These are phyloP conservation scores for Backusella macrospora DNA, from an alignment of 192 early-diverging fungal genomes.

Conservation along the genomic window DNA sequence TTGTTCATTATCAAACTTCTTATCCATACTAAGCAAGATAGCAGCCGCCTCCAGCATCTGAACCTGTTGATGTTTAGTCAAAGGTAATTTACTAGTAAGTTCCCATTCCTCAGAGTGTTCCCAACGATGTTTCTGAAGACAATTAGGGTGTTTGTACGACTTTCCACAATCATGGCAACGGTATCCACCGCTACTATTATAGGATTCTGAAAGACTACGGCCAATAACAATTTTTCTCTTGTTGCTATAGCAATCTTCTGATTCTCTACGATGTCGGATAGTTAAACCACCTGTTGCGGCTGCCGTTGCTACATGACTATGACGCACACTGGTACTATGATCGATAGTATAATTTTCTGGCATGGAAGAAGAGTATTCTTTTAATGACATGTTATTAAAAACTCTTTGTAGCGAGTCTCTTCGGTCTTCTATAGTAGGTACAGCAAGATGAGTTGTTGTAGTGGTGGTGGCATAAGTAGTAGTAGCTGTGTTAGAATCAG, in stretches of 20 bases:
- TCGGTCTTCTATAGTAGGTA: slow-evolving; percentile 13
- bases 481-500: background rate
- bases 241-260: background rate
- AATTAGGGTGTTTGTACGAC: slow-evolving; percentile 65
- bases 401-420: slow-evolving; percentile 27
- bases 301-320: slow-evolving; percentile 11
- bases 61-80: slow-evolving; percentile 71
- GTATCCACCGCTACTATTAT: background rate
- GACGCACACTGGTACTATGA: slow-evolving; percentile 19
- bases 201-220: slow-evolving; percentile 16
- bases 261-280: slow-evolving; percentile 4
- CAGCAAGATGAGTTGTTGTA: background rate
- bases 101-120: slow-evolving; percentile 70
- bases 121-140: slow-evolving; percentile 69
- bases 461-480: no score
- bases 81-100: slow-evolving; percentile 56
- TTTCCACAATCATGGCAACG: slow-evolving; percentile 65
- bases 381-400: slow-evolving; percentile 20
- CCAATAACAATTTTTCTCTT: background rate
- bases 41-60: slow-evolving; percentile 68
- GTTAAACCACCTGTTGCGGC: slow-evolving; percentile 17
- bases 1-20: background rate
- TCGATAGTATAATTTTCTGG: slow-evolving; percentile 38
- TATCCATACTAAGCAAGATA: slow-evolving; percentile 58
- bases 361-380: slow-evolving; percentile 21